A percentile compares a stretch with the other conserved stretches of the same genome.
Evolutionary conservation across 345 rosid species (phyloP).

Genomic region (Syzygium grande): DNA sequence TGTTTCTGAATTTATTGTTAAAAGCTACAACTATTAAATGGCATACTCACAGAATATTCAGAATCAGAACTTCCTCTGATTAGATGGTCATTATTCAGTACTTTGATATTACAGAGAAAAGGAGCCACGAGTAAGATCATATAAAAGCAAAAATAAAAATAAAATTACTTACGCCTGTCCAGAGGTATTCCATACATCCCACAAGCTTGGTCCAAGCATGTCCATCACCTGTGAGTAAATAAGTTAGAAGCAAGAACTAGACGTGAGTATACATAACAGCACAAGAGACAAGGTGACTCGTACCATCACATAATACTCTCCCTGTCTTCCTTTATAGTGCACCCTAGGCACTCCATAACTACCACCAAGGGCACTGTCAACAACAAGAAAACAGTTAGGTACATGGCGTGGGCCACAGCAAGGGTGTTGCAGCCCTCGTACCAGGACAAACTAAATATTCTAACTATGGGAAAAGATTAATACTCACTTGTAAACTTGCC

Average conservation of each 20-base stretch:
- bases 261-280: background rate
- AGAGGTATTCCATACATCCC: constrained; percentile 97
- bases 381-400: background rate
- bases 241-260: constrained; percentile 5
- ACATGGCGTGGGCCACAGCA: background rate
- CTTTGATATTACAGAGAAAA: no score
- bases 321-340: constrained; percentile 90
- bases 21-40: background rate
- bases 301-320: constrained; percentile 98
- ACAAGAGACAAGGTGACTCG: background rate
- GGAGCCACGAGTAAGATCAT: background rate
- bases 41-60: background rate
- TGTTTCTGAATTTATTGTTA: background rate
- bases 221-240: constrained; percentile 75
- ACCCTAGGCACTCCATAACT: constrained; percentile 94
- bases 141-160: constrained; percentile 7
- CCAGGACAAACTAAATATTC: background rate
- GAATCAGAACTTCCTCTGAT: background rate
- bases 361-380: constrained; percentile 84
- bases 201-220: constrained; percentile 95
- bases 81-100: background rate
- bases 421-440: background rate
- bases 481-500: constrained; percentile 93
- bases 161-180: constrained; percentile 78
- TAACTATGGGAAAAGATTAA: background rate